Conservation (phyloP, 1,284 basidiomycete genomes). For the Tetrapyrgos nigripes region DNA sequence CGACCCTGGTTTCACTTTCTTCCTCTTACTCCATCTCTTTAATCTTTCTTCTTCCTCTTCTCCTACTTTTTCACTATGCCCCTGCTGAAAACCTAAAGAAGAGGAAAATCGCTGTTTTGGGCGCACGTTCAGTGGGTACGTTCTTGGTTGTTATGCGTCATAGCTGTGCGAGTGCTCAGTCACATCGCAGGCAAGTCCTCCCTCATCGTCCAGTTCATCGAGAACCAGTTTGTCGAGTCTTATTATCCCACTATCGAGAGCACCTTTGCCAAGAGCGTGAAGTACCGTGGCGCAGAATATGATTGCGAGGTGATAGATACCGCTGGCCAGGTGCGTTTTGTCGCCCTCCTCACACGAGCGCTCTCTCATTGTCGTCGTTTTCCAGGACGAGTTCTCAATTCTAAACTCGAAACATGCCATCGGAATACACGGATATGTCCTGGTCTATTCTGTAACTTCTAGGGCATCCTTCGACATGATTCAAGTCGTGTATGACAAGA, state of each 20-base stretch:
- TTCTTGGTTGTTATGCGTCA: conserved; percentile 24
- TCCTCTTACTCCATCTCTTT: conserved; percentile 1
- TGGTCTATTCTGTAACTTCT: conserved; percentile 94
- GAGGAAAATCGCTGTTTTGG: conserved; percentile 66
- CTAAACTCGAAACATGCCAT: conserved; percentile 58
- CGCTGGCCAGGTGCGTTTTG: conserved; percentile 81
- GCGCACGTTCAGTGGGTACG: conserved; percentile 58
- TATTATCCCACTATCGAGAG: conserved; percentile 83
- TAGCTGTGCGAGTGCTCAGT: conserved; percentile 10
- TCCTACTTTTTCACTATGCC: conserved; percentile 25
- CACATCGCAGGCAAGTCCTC: conserved; percentile 52
- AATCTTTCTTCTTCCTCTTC: conserved; percentile 11
- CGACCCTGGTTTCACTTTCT: conserved; percentile 3
- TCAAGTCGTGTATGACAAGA: conserved; percentile 96
- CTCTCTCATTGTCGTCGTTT: background rate
- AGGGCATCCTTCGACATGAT: conserved; percentile 96
- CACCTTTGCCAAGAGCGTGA: conserved; percentile 86
- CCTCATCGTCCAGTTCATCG: conserved; percentile 57
- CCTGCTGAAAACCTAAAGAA: conserved; percentile 79
- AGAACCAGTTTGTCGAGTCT: conserved; percentile 55
- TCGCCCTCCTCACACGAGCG: background rate
- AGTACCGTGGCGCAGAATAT: conserved; percentile 86
- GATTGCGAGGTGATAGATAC: conserved; percentile 99
- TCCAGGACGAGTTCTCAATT: conserved; percentile 57
- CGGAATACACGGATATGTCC: conserved; percentile 58